These are phyloP conservation scores for Draba incana DNA, from an alignment of 345 rosid species.

Conservation along the genomic window DNA sequence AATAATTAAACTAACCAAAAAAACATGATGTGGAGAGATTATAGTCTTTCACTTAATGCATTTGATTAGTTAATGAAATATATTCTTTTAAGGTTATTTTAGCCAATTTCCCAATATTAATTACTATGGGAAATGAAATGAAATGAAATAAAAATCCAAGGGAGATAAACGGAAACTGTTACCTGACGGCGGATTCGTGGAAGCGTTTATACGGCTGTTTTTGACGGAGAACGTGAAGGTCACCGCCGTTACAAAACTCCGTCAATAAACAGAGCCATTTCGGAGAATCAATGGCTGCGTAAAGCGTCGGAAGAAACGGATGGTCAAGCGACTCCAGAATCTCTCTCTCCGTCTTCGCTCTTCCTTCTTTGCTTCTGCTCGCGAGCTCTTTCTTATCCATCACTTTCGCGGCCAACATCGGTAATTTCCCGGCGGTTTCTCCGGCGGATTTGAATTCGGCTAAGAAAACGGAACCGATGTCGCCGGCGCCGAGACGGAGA, in stretches of 20 bases:
- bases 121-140: neutral
- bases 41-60: too few species aligned
- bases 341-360: constrained; percentile 85
- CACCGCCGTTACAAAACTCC: constrained; percentile 98
- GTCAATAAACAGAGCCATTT: constrained; percentile 87
- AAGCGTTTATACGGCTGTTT: constrained; percentile 76
- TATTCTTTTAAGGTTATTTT: too few species aligned
- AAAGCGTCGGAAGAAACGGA: constrained; percentile 82
- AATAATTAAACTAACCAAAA: too few species aligned
- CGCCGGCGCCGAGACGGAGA: constrained; percentile 88
- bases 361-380: constrained; percentile 75
- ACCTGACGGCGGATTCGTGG: constrained; percentile 90
- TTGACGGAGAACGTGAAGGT: constrained; percentile 95
- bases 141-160: neutral
- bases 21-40: too few species aligned
- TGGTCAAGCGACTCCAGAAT: constrained; percentile 83
- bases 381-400: constrained; percentile 94
- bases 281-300: constrained; percentile 70
- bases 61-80: too few species aligned
- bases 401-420: constrained; percentile 72
- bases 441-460: constrained; percentile 63
- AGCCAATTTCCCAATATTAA: neutral
- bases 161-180: constrained; percentile 28
- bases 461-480: constrained; percentile 88
- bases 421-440: constrained; percentile 23